Conservation (phyloP, 345 rosid species). For the Pelargonium nanum region DNA sequence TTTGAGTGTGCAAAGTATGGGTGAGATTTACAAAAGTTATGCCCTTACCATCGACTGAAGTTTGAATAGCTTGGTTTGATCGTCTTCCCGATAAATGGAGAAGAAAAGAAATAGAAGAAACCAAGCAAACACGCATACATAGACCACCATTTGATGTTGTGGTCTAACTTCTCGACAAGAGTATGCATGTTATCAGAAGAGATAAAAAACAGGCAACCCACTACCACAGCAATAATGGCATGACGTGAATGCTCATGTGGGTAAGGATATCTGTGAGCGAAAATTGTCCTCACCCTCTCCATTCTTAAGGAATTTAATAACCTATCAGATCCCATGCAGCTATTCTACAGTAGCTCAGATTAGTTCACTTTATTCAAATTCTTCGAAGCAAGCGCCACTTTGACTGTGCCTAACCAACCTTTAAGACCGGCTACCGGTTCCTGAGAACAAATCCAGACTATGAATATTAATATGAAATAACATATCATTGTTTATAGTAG, state of each 20-base stretch:
- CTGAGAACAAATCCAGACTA: not conserved
- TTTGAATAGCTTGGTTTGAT: constrained; percentile 92
- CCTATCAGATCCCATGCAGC: constrained; percentile 46
- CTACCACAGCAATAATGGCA: constrained; percentile 83
- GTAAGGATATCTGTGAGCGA: constrained; percentile 78
- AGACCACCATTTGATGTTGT: constrained; percentile 94
- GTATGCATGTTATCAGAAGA: constrained; percentile 97
- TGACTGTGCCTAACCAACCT: not conserved
- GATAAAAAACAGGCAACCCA: constrained; percentile 91
- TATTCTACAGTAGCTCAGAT: not conserved
- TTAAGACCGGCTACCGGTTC: not conserved
- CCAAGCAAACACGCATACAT: constrained; percentile 98
- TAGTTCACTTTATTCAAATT: not conserved
- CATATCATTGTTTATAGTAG: no score
- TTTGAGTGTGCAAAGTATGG: not conserved
- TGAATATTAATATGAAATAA: not conserved
- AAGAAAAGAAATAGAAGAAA: constrained; percentile 95
- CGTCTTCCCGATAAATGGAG: constrained; percentile 93
- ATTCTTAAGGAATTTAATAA: constrained; percentile 51
- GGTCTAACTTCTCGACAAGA: constrained; percentile 79
- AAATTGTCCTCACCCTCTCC: constrained; percentile 88
- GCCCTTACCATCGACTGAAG: constrained; percentile 85
- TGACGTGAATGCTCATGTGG: constrained; percentile 99
- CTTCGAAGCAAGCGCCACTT: not conserved
- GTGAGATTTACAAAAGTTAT: not conserved